Base-by-base conservation (phyloP, 2,329 filamentous ascomycete species). In the Trichoderma oligosporum region DNA sequence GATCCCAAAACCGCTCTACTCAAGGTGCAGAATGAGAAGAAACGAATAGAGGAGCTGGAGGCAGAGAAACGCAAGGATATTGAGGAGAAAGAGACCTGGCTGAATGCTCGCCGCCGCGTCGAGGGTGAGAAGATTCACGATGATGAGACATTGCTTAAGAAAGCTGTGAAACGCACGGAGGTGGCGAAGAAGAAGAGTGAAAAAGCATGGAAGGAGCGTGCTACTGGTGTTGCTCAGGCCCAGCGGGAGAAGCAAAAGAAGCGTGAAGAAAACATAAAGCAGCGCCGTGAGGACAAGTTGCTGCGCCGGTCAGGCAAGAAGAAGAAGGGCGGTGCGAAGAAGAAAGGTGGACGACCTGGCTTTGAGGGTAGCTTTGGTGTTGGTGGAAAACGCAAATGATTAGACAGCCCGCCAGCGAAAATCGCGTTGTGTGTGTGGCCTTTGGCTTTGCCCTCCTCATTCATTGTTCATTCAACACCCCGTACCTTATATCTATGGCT, bases 151-250 rank as follows among this genome's bases (percentile, higher is more conserved):
- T 75, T 96, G 57, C 80, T 99, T 25, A 97, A 96, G 80, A 97
- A 96, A 79, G 89, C 92, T 0, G 78, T 97, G 63, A 97, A 97
- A 81, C 86, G 93, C 64, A 95, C 96, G 77, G 91, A 97, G 67
- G 84, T 86, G 64, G 78, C 82, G 52, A 97, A 97, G 83, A 87
- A 86, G 74, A 96, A 94, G 83, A 95, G 89, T 69, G 90, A 91
- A 71, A 87, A 88, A 69, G 91, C 94, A 68, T 97, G 94, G 89
- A 81, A 76, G 45, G 88, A 91, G 57, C 81, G 89, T 47, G 75
- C 83, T 36, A 83, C 87, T 25, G 86, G 86, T 27, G 85, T 97
- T 47, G 81, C 83, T 63, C 87, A 88, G 73, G 79, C 88, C 47
- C 88, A 88, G 70, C 88, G 90, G 53, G 86, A 89, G 64, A 87